Conservation (phyloP, 1,284 basidiomycete genomes). For the Ceraceosorus bombacis region DNA sequence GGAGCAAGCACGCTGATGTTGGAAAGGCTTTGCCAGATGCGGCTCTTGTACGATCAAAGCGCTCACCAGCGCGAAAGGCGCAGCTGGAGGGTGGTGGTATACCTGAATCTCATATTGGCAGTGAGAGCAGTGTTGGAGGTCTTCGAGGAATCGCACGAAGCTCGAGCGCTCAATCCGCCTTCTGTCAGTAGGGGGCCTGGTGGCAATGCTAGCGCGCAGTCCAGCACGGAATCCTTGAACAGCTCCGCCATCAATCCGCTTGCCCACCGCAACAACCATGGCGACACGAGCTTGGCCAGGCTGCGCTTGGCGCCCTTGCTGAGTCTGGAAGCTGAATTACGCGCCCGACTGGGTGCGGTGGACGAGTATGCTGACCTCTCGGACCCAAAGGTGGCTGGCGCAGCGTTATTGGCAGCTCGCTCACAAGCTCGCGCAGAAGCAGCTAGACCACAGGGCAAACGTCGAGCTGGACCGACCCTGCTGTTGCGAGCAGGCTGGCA, state of each 20-base stretch:
- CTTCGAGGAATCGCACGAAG: background rate
- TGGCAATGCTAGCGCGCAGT: background rate
- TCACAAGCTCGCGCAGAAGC: too few relatives aligned
- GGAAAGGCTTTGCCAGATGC: conserved; percentile 17
- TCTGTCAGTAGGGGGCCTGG: background rate
- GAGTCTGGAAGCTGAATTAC: background rate
- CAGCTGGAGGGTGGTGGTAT: conserved; percentile 21
- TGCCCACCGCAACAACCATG: background rate
- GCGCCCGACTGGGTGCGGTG: background rate
- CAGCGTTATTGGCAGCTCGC: too few relatives aligned
- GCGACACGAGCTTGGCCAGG: conserved; percentile 10
- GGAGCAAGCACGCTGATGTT: too few relatives aligned
- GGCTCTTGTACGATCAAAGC: conserved; percentile 27
- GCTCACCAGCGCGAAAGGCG: conserved; percentile 23
- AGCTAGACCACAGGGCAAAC: too few relatives aligned
- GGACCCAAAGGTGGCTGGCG: too few relatives aligned
- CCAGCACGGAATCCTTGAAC: background rate
- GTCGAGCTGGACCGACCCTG: background rate
- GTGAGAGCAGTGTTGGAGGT: conserved; percentile 18
- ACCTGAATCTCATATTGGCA: conserved; percentile 25
- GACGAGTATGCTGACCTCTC: background rate
- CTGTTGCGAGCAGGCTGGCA: conserved; percentile 25
- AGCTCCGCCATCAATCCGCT: background rate
- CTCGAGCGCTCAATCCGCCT: background rate
- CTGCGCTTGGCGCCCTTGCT: background rate